Evolutionary conservation across 768 basidiomycete species (phyloP).

Genomic region (Mycena rebaudengoi): DNA sequence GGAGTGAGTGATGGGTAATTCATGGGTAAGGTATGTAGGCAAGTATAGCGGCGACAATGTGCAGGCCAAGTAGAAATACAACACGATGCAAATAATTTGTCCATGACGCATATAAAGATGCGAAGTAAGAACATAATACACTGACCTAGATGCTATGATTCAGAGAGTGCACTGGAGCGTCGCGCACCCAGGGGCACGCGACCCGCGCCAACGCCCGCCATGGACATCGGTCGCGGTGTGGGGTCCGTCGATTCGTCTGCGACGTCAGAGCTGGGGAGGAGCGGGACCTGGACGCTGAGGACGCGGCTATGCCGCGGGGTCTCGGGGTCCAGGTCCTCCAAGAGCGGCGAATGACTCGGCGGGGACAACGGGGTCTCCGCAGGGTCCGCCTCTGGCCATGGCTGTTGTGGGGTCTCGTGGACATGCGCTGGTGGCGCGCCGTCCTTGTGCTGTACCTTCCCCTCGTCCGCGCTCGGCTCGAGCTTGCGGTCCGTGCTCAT

Average conservation of each 20-base stretch:
- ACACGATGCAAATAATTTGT: no score
- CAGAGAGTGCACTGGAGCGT: no score
- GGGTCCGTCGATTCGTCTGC: background rate
- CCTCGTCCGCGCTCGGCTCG: constrained; percentile 1
- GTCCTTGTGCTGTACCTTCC: background rate
- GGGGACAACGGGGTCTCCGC: constrained; percentile 2
- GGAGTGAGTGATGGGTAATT: no score
- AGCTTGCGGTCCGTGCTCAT: constrained; percentile 42
- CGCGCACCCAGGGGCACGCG: no score
- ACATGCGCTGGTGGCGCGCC: background rate
- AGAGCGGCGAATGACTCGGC: constrained; percentile 6
- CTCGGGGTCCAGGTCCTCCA: background rate
- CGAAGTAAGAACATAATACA: no score
- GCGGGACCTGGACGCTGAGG: constrained; percentile 19
- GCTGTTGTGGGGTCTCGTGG: background rate
- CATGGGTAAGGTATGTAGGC: no score
- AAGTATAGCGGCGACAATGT: no score
- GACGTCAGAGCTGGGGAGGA: constrained; percentile 3
- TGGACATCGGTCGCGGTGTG: background rate
- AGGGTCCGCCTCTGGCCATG: background rate
- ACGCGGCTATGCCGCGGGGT: constrained; percentile 5
- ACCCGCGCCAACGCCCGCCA: constrained; percentile 23
- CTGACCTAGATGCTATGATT: no score
- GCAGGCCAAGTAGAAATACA: no score
- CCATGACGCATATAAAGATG: no score